A percentile compares a stretch with the other conserved stretches of the same genome.
phyloP scores from a whole-genome alignment of 306 rosid genomes.

The Begonia loranthoides region DNA sequence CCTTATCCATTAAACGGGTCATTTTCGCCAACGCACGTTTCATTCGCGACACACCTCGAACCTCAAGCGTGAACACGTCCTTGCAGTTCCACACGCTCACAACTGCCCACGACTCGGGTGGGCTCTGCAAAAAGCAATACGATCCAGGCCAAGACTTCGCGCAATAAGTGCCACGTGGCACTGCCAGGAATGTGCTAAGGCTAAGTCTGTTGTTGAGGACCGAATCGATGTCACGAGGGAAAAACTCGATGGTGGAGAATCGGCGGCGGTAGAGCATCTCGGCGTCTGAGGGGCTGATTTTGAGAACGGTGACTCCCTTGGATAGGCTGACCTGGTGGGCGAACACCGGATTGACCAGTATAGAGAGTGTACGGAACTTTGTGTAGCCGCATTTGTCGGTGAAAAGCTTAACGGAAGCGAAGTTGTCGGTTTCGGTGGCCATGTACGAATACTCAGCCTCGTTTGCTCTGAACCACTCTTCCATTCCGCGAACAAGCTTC shows the following conservation, averaged over 20 bases:
- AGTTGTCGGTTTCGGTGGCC: slow-evolving; percentile 31
- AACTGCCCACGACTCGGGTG: slow-evolving; percentile 66
- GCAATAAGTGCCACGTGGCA: too few species aligned
- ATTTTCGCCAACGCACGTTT: slow-evolving; percentile 34
- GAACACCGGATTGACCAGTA: too few species aligned
- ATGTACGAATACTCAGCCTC: slow-evolving; percentile 37
- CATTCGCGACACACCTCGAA: slow-evolving; percentile 50
- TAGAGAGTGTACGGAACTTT: too few species aligned
- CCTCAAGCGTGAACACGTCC: slow-evolving; percentile 33
- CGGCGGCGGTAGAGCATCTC: too few species aligned
- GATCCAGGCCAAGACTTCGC: slow-evolving; percentile 38
- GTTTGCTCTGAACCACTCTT: slow-evolving; percentile 50
- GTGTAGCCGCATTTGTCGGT: too few species aligned
- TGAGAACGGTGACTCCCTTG: too few species aligned
- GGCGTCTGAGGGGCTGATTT: too few species aligned
- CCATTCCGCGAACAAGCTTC: slow-evolving; percentile 40
- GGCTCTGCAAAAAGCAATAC: slow-evolving; percentile 29
- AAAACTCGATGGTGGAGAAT: slow-evolving; percentile 56
- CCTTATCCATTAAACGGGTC: slow-evolving; percentile 43
- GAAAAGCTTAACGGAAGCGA: too few species aligned
- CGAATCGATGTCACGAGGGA: slow-evolving; percentile 66
- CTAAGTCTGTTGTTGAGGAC: too few species aligned
- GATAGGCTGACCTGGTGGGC: too few species aligned
- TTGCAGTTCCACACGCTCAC: slow-evolving; percentile 69
- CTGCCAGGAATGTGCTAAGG: too few species aligned